Base-by-base conservation (phyloP, 2,329 filamentous ascomycete species). In the Hyphodiscus sp. region DNA sequence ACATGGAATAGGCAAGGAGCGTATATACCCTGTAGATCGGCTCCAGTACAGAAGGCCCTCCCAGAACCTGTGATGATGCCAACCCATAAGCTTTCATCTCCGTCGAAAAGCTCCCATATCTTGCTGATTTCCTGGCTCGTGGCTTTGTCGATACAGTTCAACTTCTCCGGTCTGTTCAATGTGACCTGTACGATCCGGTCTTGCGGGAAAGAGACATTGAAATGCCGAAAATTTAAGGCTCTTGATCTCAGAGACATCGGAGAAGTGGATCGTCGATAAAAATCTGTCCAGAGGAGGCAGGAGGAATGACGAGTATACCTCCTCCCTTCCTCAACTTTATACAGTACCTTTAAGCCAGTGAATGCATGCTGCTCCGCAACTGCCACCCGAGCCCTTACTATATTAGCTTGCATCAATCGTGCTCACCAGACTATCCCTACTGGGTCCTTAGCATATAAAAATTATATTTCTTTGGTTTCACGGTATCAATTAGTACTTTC, bases 41-140 rank as follows among this genome's bases (percentile, higher is more conserved):
- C 81, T 20, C 83, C 83, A 0, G 82, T 80, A 65, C 81, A 86
- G 61, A 87, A 87, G 0, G 82, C 81, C 26, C 80, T 72, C 0
- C 81, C 83, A 0, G 72, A 69, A 20, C 83, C 83, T 2, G 83
- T 85, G 51, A 87, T 65, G 1, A 87, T 75, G 50, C 80, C 83
- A 63, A 81, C 82, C 49, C 80, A 79, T 49, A 87, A 73, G 3
- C 67, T 68, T 2, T 80, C 76, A 67, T 86, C 78, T 20, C 65
- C 66, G 62, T 87, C 83, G 67, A 79, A 85, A 76, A 80, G 84
- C 15, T 72, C 66, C 74, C 77, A 84, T 7, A 78, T 64, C 6
- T 63, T 55, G 51, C 74, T 69, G 52, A 76, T 72, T 50, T 74
- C 68, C 63, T 63, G 54, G 63, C 69, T 41, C 58, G 63, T 53